Evolutionary conservation across 495 filamentous ascomycete species (phyloP), one percentile per base, ranked within the genome.

Genomic region (Aspergillus kassunensis): DNA sequence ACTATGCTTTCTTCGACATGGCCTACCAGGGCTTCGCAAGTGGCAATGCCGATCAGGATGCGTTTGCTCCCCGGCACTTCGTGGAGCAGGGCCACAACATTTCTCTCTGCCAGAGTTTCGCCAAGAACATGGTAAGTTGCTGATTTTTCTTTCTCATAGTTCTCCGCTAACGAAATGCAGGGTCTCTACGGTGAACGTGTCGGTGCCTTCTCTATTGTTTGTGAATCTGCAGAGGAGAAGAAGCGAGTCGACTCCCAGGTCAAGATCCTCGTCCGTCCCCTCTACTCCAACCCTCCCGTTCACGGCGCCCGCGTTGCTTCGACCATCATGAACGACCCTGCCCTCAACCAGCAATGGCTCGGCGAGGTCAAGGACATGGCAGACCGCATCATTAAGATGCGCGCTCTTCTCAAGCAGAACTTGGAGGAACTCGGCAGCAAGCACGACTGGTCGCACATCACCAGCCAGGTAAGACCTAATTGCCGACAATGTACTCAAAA

Each of bases 1-100:
- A 97, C 79, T 96, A 85, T 66, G 82, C 90, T 49, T 96, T 98
- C 82, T 98, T 98, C 75, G 93, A 98, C 73, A 98, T 98, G 93
- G 93, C 93, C 54, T 98, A 98, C 80, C 92, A 98, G 75, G 93
- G 93, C 56, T 98, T 98, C 63, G 93, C 93, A 45, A 90, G 85
- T 55, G 93, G 93, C 53, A 84, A 95, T 74, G 92, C 90, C 42
- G 80, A 96, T 74, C 80, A 80, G 63, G 93, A 98, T 71, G 93
- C 93, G 53, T 97, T 95, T 60, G 87, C 93, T 49, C 80, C 96
- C 36, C 78, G 93, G 51, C 75, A 96, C 79, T 98, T 98, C 64
- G 82, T 97, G 65, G 81, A 85, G 70, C 77, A 98, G 73, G 93
- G 92, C 62, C 92, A 96, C 78, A 82, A 87, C 67, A 85, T 95